phyloP scores from a whole-genome alignment of 148 eudicot species.

The Nepenthes mirabilis region DNA sequence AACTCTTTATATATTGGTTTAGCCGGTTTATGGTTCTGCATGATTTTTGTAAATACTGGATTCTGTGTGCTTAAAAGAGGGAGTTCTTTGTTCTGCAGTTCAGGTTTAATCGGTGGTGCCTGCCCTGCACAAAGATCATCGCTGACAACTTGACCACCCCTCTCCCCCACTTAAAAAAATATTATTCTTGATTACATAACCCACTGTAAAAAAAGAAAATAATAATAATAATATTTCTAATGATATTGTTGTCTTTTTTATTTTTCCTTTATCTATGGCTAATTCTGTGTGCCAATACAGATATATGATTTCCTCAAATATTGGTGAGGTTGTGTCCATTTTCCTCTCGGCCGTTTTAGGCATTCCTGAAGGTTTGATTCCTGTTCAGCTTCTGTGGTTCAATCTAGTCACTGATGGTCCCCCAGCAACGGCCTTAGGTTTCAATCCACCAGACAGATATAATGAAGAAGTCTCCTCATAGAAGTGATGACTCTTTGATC shows the following conservation, averaged over 20 bases:
- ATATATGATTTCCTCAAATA: conserved; percentile 46
- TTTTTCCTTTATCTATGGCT: background rate
- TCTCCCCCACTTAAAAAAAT: too few relatives aligned
- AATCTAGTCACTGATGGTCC: conserved; percentile 66
- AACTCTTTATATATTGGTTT: too few relatives aligned
- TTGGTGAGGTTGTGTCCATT: conserved; percentile 40
- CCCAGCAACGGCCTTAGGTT: conserved; percentile 64
- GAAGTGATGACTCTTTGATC: conserved; percentile 51
- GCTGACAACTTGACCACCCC: too few relatives aligned
- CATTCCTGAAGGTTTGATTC: conserved; percentile 57
- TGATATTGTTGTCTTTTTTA: background rate
- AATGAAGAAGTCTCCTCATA: conserved; percentile 50
- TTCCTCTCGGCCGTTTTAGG: conserved; percentile 53
- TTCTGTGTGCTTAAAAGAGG: too few relatives aligned
- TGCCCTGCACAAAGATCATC: too few relatives aligned
- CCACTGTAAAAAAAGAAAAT: too few relatives aligned
- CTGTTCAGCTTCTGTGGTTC: conserved; percentile 68
- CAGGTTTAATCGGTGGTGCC: too few relatives aligned
- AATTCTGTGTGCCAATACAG: conserved; percentile 5
- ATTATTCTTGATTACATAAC: background rate
- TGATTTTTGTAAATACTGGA: too few relatives aligned
- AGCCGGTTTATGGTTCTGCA: too few relatives aligned
- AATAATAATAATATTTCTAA: too few relatives aligned
- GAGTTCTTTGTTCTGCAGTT: too few relatives aligned
- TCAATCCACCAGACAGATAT: conserved; percentile 60